These are phyloP conservation scores for Rhododendron griersonianum DNA, from an alignment of 148 eudicot species.

Conservation along the genomic window DNA sequence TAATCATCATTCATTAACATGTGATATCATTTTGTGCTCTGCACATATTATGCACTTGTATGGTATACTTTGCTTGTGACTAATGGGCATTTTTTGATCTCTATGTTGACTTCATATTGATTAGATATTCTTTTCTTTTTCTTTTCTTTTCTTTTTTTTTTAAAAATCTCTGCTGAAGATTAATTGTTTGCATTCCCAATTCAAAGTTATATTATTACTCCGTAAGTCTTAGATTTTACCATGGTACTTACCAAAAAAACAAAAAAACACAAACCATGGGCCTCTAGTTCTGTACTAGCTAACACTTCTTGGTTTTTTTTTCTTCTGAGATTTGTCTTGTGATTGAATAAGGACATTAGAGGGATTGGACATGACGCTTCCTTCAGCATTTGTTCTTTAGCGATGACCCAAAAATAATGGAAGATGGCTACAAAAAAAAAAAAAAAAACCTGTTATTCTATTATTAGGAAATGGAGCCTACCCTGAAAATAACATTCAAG, in stretches of 20 bases:
- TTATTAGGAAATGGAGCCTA: background rate
- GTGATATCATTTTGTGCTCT: background rate
- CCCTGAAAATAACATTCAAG: background rate
- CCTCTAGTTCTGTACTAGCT: background rate
- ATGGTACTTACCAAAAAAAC: no score
- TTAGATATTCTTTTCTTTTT: no score
- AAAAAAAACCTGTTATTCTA: background rate
- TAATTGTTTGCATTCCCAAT: no score
- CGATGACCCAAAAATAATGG: background rate
- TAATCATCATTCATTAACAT: background rate
- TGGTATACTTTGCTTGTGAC: background rate
- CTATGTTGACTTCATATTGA: no score
- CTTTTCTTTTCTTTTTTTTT: no score
- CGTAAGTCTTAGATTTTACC: no score
- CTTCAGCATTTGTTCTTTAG: slow-evolving; percentile 16
- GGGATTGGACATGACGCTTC: background rate
- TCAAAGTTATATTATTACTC: no score
- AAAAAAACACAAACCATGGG: background rate
- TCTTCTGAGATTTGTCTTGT: background rate
- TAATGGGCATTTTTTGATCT: background rate
- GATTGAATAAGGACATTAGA: background rate
- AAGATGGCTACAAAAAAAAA: background rate
- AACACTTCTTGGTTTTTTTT: background rate
- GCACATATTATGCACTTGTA: background rate
- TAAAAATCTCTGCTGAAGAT: no score